Percentiles rank a stretch among this genome's conserved stretches.
Evolutionary conservation across 1,139 yeast species (phyloP).

Genomic region (Pichia inconspicua): DNA sequence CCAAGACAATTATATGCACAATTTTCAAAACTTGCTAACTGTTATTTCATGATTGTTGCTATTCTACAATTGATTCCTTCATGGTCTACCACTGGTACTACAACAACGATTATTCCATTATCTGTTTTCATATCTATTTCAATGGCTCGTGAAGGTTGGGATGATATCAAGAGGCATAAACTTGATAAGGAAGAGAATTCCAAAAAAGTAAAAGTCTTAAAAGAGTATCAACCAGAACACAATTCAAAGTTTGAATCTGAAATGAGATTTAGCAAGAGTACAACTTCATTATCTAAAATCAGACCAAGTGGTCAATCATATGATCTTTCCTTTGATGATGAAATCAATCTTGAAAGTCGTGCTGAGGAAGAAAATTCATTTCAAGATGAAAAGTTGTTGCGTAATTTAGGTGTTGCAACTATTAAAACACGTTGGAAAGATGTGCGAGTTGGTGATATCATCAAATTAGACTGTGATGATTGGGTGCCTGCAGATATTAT

Average conservation of each 20-base stretch:
- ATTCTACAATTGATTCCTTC: slow-evolving; percentile 93
- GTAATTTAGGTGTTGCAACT: slow-evolving; percentile 15
- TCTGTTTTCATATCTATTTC: slow-evolving; percentile 84
- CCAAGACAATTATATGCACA: slow-evolving; percentile 89
- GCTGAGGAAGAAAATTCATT: slow-evolving; percentile 19
- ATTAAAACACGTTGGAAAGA: slow-evolving; percentile 56
- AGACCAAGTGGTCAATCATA: slow-evolving; percentile 22
- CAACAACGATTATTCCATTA: slow-evolving; percentile 86
- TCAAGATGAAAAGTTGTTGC: slow-evolving; percentile 15
- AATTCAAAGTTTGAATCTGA: slow-evolving; percentile 7
- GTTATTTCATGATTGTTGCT: slow-evolving; percentile 79
- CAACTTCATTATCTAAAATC: slow-evolving; percentile 24
- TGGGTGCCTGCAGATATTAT: slow-evolving; percentile 92
- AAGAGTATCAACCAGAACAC: slow-evolving; percentile 9
- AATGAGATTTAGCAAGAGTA: slow-evolving; percentile 21
- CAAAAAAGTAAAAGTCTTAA: slow-evolving; percentile 41
- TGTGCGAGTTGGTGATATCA: slow-evolving; percentile 75
- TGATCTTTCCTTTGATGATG: slow-evolving; percentile 15
- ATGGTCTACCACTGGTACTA: slow-evolving; percentile 97
- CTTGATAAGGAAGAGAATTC: slow-evolving; percentile 83
- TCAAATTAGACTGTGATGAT: slow-evolving; percentile 67
- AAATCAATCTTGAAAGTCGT: slow-evolving; percentile 7
- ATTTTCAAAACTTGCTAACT: slow-evolving; percentile 85
- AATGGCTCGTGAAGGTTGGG: slow-evolving; percentile 87
- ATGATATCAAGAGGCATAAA: slow-evolving; percentile 81